phyloP scores from a whole-genome alignment of 495 filamentous ascomycete genomes.

The Aspergillus leporis region DNA sequence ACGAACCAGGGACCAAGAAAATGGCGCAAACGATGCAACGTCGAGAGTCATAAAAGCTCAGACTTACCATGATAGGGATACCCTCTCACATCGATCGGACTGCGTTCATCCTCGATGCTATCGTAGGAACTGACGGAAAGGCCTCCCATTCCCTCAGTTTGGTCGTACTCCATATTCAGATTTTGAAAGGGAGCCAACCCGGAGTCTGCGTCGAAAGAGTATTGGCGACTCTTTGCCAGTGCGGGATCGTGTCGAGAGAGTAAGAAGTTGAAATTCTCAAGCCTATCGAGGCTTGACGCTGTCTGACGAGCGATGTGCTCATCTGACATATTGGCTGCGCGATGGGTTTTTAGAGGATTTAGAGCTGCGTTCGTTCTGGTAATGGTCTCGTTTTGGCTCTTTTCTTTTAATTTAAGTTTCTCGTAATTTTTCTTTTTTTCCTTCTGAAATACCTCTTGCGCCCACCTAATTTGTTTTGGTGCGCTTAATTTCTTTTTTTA shows the following conservation, averaged over 20 bases:
- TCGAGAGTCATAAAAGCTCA: constrained; percentile 30
- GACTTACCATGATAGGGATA: constrained; percentile 50
- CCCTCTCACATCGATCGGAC: constrained; percentile 43
- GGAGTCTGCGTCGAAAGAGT: constrained; percentile 46
- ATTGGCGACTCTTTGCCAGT: constrained; percentile 38
- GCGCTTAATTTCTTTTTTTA: background rate
- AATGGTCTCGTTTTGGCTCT: constrained; percentile 6
- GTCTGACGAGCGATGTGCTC: constrained; percentile 34
- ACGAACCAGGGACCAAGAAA: constrained; percentile 32
- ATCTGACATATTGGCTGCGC: constrained; percentile 40
- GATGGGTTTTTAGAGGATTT: constrained; percentile 19
- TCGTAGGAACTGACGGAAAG: constrained; percentile 53
- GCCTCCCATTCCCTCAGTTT: constrained; percentile 49
- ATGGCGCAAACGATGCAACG: constrained; percentile 46
- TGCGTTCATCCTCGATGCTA: constrained; percentile 48
- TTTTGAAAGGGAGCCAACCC: constrained; percentile 39
- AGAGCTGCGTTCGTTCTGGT: constrained; percentile 9
- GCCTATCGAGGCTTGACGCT: constrained; percentile 37
- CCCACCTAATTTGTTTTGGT: constrained; percentile 2
- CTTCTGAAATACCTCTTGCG: constrained; percentile 11
- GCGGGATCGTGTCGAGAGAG: constrained; percentile 41
- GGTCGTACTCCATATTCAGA: constrained; percentile 48
- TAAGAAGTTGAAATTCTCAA: constrained; percentile 48
- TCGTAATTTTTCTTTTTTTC: constrained; percentile 14
- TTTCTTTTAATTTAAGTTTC: constrained; percentile 17